Percentiles rank a stretch among this genome's conserved stretches.
Evolutionary conservation across 78 protist species (phyloP).

Genomic region (Goniomonas avonlea): DNA sequence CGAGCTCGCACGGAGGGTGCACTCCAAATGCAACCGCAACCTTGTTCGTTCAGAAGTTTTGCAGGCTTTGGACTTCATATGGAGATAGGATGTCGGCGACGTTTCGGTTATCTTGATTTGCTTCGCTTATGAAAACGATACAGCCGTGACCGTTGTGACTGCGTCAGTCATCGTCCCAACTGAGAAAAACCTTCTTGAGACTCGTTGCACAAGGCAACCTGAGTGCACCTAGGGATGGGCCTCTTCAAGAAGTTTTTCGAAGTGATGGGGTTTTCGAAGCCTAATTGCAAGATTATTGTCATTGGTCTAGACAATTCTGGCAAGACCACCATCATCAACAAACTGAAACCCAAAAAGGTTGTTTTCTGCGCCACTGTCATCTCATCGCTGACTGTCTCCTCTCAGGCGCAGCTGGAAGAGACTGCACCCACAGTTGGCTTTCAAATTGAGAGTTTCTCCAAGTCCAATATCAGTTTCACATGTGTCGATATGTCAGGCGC

Average conservation of each 20-base stretch:
- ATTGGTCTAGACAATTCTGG: slow-evolving; percentile 78
- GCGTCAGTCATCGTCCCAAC: no score
- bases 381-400: background rate
- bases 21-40: no score
- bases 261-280: slow-evolving; percentile 1
- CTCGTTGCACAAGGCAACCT: no score
- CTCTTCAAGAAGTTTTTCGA: background rate
- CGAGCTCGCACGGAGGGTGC: no score
- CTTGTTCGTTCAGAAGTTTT: no score
- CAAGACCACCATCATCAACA: slow-evolving; percentile 70
- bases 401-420: slow-evolving; percentile 10
- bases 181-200: no score
- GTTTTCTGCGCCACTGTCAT: background rate
- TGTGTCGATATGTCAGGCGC: slow-evolving; percentile 76
- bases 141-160: no score
- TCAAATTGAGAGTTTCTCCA: slow-evolving; percentile 48
- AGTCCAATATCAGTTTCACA: slow-evolving; percentile 48
- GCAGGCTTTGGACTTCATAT: no score
- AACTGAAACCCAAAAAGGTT: slow-evolving; percentile 53
- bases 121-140: no score
- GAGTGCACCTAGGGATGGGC: no score
- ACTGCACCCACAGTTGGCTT: slow-evolving; percentile 66
- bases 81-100: no score
- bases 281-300: slow-evolving; percentile 25
- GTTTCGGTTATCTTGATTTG: no score